Evolutionary conservation across 345 rosid genomes (phyloP).

Genomic region (Murraya paniculata): DNA sequence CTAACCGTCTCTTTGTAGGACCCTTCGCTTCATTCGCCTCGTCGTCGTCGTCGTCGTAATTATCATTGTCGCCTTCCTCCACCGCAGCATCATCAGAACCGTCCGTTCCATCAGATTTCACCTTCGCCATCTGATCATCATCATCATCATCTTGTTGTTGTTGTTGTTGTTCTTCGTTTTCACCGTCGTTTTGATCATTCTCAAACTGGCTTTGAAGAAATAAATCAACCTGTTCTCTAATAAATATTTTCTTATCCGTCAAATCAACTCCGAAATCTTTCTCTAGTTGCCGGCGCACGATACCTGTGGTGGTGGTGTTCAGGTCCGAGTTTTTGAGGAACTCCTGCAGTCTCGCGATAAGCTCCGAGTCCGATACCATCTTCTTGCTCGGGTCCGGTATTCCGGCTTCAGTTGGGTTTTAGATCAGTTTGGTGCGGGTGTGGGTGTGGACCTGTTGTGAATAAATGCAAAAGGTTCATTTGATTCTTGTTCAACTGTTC

Average conservation of each 20-base stretch:
- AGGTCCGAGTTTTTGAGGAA: conserved; percentile 43
- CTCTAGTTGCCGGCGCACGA: conserved; percentile 41
- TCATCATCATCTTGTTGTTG: conserved; percentile 5
- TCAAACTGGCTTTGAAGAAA: conserved; percentile 37
- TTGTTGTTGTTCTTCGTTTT: background rate
- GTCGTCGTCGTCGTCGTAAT: background rate
- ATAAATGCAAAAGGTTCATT: background rate
- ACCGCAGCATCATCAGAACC: conserved; percentile 17
- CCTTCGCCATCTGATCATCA: conserved; percentile 21
- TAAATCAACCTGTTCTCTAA: conserved; percentile 48
- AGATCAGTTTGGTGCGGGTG: too few species aligned
- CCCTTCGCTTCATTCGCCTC: conserved; percentile 19
- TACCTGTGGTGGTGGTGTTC: conserved; percentile 42
- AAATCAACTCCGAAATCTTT: conserved; percentile 46
- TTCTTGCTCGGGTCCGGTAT: conserved; percentile 5
- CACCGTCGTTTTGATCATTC: conserved; percentile 13
- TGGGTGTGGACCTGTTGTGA: too few species aligned
- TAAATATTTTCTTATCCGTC: conserved; percentile 40
- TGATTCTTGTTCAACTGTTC: conserved; percentile 19
- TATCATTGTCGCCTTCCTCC: background rate
- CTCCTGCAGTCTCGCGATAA: conserved; percentile 34
- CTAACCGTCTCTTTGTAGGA: conserved; percentile 32
- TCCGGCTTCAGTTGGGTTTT: background rate
- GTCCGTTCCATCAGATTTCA: conserved; percentile 25
- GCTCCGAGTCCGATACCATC: conserved; percentile 50